Evolutionary conservation across 305 asterid species (phyloP).

Genomic region (Solanum hybrid): DNA sequence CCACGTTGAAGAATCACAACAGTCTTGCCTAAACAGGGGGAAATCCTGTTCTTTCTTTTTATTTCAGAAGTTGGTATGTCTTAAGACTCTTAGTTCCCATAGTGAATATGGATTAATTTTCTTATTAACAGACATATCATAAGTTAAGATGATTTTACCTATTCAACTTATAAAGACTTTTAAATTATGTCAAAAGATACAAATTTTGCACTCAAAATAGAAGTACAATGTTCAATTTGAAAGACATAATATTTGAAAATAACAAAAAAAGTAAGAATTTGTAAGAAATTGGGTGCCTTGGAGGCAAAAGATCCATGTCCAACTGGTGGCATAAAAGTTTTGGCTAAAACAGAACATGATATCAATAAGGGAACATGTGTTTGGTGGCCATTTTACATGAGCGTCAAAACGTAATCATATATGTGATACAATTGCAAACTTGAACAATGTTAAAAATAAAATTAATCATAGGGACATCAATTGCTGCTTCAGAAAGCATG

Average conservation of each 20-base stretch:
- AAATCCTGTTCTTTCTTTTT: background rate
- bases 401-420: background rate
- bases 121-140: background rate
- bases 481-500: background rate
- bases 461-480: background rate
- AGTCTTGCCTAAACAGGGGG: background rate
- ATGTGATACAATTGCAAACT: background rate
- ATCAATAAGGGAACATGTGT: background rate
- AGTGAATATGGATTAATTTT: background rate
- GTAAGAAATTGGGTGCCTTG: background rate
- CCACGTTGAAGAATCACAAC: background rate
- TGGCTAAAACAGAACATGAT: background rate
- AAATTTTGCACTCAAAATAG: background rate
- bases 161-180: background rate
- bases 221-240: background rate
- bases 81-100: background rate
- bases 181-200: background rate
- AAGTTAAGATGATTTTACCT: background rate
- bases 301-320: background rate
- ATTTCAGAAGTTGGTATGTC: background rate
- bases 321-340: background rate
- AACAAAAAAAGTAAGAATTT: background rate
- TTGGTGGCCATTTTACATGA: background rate
- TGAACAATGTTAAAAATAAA: background rate
- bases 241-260: background rate